These are phyloP conservation scores for Epichloe gansuensis DNA, from an alignment of 2,329 filamentous ascomycete genomes.

Conservation along the genomic window DNA sequence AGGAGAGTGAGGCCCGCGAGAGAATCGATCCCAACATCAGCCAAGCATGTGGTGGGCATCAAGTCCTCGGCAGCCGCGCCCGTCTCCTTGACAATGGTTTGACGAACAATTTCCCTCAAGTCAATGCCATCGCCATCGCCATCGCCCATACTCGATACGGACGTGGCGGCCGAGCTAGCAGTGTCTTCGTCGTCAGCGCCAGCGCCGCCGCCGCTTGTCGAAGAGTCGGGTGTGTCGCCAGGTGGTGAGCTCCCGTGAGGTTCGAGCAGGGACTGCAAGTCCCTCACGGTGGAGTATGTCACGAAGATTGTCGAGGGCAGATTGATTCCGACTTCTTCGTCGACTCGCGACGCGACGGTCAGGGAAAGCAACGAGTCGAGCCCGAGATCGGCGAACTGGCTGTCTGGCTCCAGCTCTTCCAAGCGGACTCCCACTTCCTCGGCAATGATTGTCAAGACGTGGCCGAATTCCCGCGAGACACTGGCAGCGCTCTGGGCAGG, in stretches of 20 bases:
- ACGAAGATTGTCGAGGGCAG: conserved; percentile 37
- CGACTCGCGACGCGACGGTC: conserved; percentile 39
- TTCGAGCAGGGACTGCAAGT: conserved; percentile 4
- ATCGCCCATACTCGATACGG: no score
- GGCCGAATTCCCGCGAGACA: no score
- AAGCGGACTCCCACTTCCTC: conserved; percentile 6
- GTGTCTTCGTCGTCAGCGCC: no score
- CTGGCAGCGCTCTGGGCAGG: no score
- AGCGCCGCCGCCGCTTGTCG: no score
- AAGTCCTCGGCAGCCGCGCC: not conserved
- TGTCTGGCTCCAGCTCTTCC: not conserved
- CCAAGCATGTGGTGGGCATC: not conserved
- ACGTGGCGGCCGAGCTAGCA: no score
- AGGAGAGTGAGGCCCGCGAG: conserved; percentile 5
- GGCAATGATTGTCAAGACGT: conserved; percentile 2
- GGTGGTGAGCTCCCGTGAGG: no score
- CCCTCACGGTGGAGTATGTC: conserved; percentile 38
- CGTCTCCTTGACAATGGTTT: conserved; percentile 26
- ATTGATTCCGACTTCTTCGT: conserved; percentile 42
- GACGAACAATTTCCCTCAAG: no score
- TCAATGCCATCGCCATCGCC: no score
- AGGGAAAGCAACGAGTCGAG: conserved; percentile 47
- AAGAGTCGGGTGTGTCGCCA: no score
- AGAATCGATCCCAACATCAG: conserved; percentile 6
- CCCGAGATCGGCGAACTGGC: conserved; percentile 22